Base-by-base conservation (phyloP, 805 yeast genomes). In the Pichia ethanolica region DNA sequence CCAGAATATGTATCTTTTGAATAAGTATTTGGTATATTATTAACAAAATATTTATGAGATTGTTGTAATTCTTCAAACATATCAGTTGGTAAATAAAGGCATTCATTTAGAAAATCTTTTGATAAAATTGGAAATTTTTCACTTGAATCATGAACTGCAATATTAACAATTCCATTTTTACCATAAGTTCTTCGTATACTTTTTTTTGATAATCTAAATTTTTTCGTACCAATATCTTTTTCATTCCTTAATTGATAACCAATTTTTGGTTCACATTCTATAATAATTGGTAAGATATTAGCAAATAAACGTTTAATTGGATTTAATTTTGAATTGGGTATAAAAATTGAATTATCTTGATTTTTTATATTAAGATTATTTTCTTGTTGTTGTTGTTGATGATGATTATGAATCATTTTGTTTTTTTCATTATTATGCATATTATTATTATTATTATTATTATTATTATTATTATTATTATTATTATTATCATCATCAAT, bases 51-150 rank as follows among this genome's bases (percentile, higher is more conserved):
- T 9, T 56, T 51, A 61, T 83, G 89, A 5, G 82, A 72, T 20
- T 56, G 54, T 32, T 62, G 68, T 70, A 83, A 66, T 35, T 70
- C 67, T 1, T 56, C 51, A 35, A 78, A 64, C 57, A 81, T 77
- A 0, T 63, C 65, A 3, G 63, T 62, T 13, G 71, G 70, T 34
- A 82, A 58, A 45, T 73, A 73, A 14, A 83, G 65, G 56, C 79
- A 80, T 14, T 72, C 64, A 8, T 69, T 64, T 36, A 83, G 66
- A 61, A 72, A 81, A 14, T 72, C 68, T 54, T 82, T 86, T 7
- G 81, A 71, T 57, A 81, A 72, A 0, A 74, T 61, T 0, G 72
- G 74, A 39, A 49, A 51, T 13, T 53, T 47, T 4, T 56, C 54
- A 9, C 56, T 62, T 12, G 42, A 50, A 47, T 65, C 69, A 49